Conservation (phyloP, 2,329 filamentous ascomycete species). For the Colletotrichum agaves region DNA sequence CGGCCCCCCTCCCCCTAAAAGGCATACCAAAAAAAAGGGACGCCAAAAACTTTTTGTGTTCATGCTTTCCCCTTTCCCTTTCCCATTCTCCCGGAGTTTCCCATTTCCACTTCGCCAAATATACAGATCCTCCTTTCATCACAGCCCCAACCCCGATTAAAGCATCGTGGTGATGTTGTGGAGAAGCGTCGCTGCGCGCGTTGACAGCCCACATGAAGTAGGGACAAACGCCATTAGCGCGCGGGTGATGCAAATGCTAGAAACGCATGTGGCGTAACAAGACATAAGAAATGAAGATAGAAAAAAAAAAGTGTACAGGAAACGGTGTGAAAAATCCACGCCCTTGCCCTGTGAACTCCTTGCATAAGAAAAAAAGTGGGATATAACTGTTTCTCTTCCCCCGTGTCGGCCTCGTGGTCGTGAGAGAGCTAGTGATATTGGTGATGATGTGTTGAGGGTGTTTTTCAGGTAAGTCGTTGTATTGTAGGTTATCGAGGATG, state of each 20-base stretch:
- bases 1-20: slow-evolving; percentile 6
- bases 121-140: slow-evolving; percentile 22
- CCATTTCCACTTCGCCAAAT: slow-evolving; percentile 30
- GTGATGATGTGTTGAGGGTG: slow-evolving; percentile 1
- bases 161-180: slow-evolving; percentile 1
- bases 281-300: slow-evolving; percentile 28
- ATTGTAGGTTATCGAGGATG: background rate
- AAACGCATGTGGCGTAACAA: slow-evolving; percentile 23
- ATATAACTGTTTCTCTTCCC: slow-evolving; percentile 22
- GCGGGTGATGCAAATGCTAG: slow-evolving; percentile 34
- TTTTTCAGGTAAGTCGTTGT: background rate
- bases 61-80: slow-evolving; percentile 33
- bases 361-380: slow-evolving; percentile 20
- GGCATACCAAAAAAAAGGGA: slow-evolving; percentile 33
- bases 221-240: slow-evolving; percentile 4
- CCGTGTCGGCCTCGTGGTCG: slow-evolving; percentile 15
- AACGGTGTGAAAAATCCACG: slow-evolving; percentile 32
- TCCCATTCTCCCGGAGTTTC: slow-evolving; percentile 17
- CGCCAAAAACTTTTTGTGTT: slow-evolving; percentile 36
- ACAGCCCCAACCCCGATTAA: background rate
- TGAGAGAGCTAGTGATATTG: slow-evolving; percentile 11
- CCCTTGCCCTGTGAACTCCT: slow-evolving; percentile 32
- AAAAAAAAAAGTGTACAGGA: slow-evolving; percentile 24
- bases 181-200: slow-evolving; percentile 18
- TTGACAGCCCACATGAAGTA: slow-evolving; percentile 6